Evolutionary conservation across 2,329 filamentous ascomycete species (phyloP), one percentile per base, ranked within the genome.

Genomic region (Fusarium pininemorale): DNA sequence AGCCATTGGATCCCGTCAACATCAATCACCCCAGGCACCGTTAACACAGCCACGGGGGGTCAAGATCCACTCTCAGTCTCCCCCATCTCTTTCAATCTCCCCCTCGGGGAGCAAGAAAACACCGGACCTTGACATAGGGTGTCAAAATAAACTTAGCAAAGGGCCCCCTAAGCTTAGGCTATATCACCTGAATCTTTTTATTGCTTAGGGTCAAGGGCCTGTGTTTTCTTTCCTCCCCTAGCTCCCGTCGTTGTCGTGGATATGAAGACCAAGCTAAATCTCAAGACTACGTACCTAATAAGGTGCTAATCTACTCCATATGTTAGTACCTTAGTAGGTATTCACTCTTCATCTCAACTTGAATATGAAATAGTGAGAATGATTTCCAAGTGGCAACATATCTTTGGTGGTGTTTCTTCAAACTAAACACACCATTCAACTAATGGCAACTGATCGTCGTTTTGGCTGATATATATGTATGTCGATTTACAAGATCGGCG

Each of bases 41-140:
- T 60, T 63, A 59, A 51, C 72, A 69, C 72, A 74, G 72, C 72
- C 72, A 74, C 68, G 32, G 68, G 71, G 71, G 72, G 39, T 28
- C 10, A 42, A 56, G 72, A 57, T 60, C 71, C 71, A 69, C 68
- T 63, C 37, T 44, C 71, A 69, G 59, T 63, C 37, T 48, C 56
- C 56, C 44, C 61, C 69, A 28, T 65, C 51, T 55, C 51, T 42
- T 38, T 53, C 47, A 63, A 69, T 69, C 66, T 55, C 32, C 32
- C 32, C n/a, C n/a, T n/a, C n/a, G n/a, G n/a, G n/a, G n/a, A n/a
- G n/a, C n/a, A n/a, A n/a, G n/a, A n/a, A n/a, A n/a, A n/a, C n/a
- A n/a, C n/a, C n/a, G n/a, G n/a, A n/a, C n/a, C n/a, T n/a, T n/a
- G n/a, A n/a, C n/a, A n/a, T n/a, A n/a, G n/a, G n/a, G n/a, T n/a